Evolutionary conservation across 2,329 filamentous ascomycete genomes (phyloP), one percentile per base, ranked within the genome.

Genomic region (Bipolaris sorokiniana): DNA sequence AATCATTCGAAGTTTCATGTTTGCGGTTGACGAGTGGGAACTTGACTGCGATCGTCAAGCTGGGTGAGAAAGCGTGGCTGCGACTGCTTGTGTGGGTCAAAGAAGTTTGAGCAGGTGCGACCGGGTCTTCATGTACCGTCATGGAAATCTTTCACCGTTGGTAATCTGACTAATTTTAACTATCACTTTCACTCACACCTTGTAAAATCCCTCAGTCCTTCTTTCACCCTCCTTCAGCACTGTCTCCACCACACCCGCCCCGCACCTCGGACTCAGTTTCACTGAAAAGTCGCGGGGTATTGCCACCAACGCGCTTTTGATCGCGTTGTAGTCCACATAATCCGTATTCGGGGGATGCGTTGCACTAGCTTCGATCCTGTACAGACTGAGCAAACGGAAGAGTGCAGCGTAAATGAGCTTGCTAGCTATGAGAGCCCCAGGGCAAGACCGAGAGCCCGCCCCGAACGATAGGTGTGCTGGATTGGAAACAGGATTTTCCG

Each of bases 321-420:
- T 81, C 64, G 83, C 79, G 62, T 87, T 87, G 63, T 87, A 87
- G 5, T 87, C 84, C 4, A 87, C 81, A 59, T 87, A 87, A 65
- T 87, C 84, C 0, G 84, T 86, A 61, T 86, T 87, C 0, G 84
- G 85, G 0, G 84, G 84, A 41, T 80, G 73, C 0, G 69, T 65
- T 48, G 81, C 75, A 62, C 77, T 79, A 22, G 83, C 77, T 31
- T 83, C 78, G 51, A 84, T 81, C 60, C 76, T 78, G 70, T 82
- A 85, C 7, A 77, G 76, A 3, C 77, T 75, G n/a, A 84, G 60
- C 1, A 84, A 70, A 3, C 83, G 78, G 6, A 84, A 70, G 0
- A 85, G 71, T 3, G 82, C 81, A 0, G 80, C 69, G 58, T 84
- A 83, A 2, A 84, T 69, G 2, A 84, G 75, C 3, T 82, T 72